Evolutionary conservation across 805 yeast species (phyloP), one percentile per base, ranked within the genome.

Genomic region (Schwanniomyces pseudopolymorphus): DNA sequence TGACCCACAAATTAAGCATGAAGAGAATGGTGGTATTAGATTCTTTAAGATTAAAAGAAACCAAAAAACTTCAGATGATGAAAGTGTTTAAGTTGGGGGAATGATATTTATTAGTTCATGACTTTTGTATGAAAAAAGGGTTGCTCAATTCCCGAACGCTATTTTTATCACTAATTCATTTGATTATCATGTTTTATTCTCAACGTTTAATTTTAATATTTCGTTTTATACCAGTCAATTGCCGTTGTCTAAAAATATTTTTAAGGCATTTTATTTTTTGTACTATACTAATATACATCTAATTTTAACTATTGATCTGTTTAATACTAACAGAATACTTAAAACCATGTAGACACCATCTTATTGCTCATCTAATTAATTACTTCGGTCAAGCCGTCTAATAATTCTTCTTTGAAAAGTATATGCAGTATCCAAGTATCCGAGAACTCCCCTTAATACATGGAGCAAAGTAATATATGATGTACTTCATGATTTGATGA

Each of bases 21-120:
- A 60, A 48, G 79, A 77, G 47, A 72, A 77, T 51, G 76, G 77
- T 31, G 91, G 91, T 40, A 85, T 86, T 58, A 83, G 87, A 67
- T 86, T 85, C 67, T 86, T 85, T 75, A 85, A 83, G 58, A 83
- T 86, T 51, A 83, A 84, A 70, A 83, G 77, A 68, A 70, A 70
- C 60, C 68, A 67, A 48, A 72, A 72, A 62, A 59, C 62, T 31
- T 59, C 69, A 33, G 78, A 73, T 47, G 77, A 71, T 40, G 77
- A 72, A 56, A 69, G 75, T 51, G 75, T 71, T 47, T 72, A 67
- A 49, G 21, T 20, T 16, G 31, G n/a, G 9, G 9, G 16, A 31
- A 31, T 2, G n/a, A n/a, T n/a, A n/a, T n/a, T n/a, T n/a, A n/a
- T n/a, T n/a, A n/a, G n/a, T n/a, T n/a, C n/a, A n/a, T n/a, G n/a